Base-by-base conservation (phyloP, 345 rosid species). In the Pistacia atlantica region DNA sequence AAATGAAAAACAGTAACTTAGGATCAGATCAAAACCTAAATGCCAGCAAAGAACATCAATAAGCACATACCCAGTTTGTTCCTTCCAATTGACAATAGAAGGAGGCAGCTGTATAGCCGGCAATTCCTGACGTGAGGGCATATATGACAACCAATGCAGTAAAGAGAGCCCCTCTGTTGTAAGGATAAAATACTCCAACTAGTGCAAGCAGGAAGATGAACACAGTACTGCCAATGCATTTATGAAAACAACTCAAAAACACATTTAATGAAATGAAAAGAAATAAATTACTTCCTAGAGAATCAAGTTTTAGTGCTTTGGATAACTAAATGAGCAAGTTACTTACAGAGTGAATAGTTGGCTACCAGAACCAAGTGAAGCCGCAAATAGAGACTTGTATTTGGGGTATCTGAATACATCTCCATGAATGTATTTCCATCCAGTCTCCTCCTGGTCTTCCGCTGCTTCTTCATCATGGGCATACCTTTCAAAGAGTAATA, bases 91-190 rank as follows among this genome's bases (percentile, higher is more conserved):
- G 90, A 73, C 86, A 80, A 69, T 83, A 87, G 62, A 85, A 85
- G 59, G 90, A 83, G 65, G 88, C 72, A 22, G 90, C 81, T 52
- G 80, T 83, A 62, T 87, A 87, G 56, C 90, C 90, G 7, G 88
- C 90, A 75, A 87, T 85, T 48, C 90, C 90, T n/a, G 90, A 85
- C 28, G 88, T 87, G n/a, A 87, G 88, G 1, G 90, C 90, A 80
- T 87, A 87, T 51, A 87, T 85, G 72, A 87, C 86, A 66, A 87
- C 90, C 77, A 87, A 63, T 18, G 90, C 90, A 11, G 90, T 87
- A 58, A 87, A 85, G 14, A 87, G 87, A 71, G 90, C 88, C 57
- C 90, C 90, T 6, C 90, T 82, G 72, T 87, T 87, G 75, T 87
- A 87, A 12, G 90, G 90, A 78, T 87, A 87, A 72, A 87, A 87